A percentile compares a stretch with the other conserved stretches of the same genome.
Conservation (phyloP, 331 rosid species). For the Quercus tomentella region DNA sequence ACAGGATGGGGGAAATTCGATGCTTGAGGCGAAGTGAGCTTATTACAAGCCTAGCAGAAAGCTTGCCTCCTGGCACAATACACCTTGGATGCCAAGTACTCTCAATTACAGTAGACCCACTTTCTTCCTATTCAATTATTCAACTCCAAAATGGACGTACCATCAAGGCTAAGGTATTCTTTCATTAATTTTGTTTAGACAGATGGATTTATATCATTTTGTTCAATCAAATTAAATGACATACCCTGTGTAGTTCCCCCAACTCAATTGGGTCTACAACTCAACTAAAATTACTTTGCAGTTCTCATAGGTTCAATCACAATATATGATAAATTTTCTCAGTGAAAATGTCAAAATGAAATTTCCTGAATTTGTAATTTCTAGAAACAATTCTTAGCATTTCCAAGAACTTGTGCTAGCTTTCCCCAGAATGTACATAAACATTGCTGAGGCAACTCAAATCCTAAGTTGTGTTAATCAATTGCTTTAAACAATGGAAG, state of each 20-base stretch:
- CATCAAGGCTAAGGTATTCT: conserved; percentile 19
- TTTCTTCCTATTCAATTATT: conserved; percentile 13
- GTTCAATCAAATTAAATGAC: background rate
- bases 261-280: too few species aligned
- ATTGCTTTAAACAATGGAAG: background rate
- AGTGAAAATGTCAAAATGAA: too few species aligned
- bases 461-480: background rate
- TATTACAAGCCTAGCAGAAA: conserved; percentile 3
- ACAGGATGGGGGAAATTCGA: conserved; percentile 15
- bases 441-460: too few species aligned
- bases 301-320: too few species aligned
- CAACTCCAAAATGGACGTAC: conserved; percentile 16
- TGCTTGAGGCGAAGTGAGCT: conserved; percentile 25
- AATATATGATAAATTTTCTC: too few species aligned
- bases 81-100: conserved; percentile 23
- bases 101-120: conserved; percentile 7
- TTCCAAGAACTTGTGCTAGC: too few species aligned
- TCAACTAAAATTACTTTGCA: too few species aligned
- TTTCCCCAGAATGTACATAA: too few species aligned
- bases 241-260: background rate
- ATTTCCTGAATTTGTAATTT: too few species aligned
- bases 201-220: background rate
- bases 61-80: conserved; percentile 20
- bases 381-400: too few species aligned
- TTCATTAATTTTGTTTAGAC: too few species aligned